Percentiles rank a stretch among this genome's conserved stretches.
Evolutionary conservation across 768 basidiomycete genomes (phyloP).

Genomic region (Tephrocybe sp.): DNA sequence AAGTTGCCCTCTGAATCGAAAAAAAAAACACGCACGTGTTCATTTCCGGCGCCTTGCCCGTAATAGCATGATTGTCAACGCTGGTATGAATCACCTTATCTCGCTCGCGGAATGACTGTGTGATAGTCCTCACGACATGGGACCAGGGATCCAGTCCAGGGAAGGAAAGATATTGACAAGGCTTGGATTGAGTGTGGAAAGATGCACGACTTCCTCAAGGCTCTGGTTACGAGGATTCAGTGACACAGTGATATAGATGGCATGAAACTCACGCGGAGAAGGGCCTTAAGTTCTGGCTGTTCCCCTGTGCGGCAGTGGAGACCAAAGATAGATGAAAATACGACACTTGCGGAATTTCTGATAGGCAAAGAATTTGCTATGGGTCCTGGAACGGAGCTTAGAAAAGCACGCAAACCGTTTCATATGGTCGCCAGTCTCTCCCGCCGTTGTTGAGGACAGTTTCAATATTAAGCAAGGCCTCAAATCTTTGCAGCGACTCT

Average conservation of each 20-base stretch:
- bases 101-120: neutral
- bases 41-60: neutral
- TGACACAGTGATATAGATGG: neutral
- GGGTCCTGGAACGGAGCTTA: neutral
- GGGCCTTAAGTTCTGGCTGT: neutral
- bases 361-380: neutral
- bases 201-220: neutral
- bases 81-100: neutral
- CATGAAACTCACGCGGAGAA: neutral
- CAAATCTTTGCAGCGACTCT: no score
- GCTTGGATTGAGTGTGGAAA: neutral
- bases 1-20: neutral
- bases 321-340: neutral
- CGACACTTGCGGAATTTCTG: neutral
- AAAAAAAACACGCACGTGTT: neutral
- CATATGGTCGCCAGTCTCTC: neutral
- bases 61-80: neutral
- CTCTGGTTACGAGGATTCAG: neutral
- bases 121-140: neutral
- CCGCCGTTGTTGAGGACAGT: neutral
- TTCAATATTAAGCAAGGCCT: neutral
- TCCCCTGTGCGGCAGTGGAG: neutral
- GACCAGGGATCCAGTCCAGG: neutral
- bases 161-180: neutral
- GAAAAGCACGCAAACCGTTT: neutral